phyloP scores from a whole-genome alignment of 2,329 filamentous ascomycete species.

The Pestalotiopsis sp. region DNA sequence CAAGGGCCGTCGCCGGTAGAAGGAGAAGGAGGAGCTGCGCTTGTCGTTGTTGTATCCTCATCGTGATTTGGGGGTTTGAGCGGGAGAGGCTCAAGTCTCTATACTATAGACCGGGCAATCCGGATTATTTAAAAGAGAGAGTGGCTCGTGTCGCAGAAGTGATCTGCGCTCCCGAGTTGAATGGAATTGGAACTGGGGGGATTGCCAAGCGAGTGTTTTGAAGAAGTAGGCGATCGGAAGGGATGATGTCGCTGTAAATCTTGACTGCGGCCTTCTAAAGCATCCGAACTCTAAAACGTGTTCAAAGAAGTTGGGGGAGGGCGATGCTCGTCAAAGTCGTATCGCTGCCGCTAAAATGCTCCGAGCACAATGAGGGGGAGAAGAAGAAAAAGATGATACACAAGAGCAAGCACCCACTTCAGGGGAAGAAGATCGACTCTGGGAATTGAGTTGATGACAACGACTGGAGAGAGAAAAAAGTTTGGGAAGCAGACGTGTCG shows the following conservation, averaged over 20 bases:
- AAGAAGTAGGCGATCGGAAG: not conserved
- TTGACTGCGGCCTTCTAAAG: not conserved
- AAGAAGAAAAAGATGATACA: not conserved
- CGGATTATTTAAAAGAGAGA: not conserved
- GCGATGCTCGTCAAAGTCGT: not conserved
- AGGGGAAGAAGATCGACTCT: not conserved
- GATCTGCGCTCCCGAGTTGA: not conserved
- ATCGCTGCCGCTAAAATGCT: not conserved
- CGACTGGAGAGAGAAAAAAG: not conserved
- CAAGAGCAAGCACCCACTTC: not conserved
- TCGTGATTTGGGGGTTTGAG: constrained; percentile 20
- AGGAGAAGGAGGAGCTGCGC: constrained; percentile 30
- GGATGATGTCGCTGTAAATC: not conserved
- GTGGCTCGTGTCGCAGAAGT: not conserved
- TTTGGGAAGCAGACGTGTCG: constrained; percentile 5
- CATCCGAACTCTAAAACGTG: not conserved
- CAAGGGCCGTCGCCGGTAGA: constrained; percentile 25
- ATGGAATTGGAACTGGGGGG: not conserved
- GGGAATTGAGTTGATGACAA: not conserved
- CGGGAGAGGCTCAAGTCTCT: not conserved
- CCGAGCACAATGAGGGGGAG: not conserved
- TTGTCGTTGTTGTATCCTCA: constrained; percentile 30
- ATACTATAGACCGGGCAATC: not conserved
- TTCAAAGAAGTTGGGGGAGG: no score
- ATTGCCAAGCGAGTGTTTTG: not conserved